A percentile compares a stretch with the other conserved stretches of the same genome.
Evolutionary conservation across 228 moss, liverwort and hornwort species (phyloP).

Genomic region (Sphagnum magellanicum): DNA sequence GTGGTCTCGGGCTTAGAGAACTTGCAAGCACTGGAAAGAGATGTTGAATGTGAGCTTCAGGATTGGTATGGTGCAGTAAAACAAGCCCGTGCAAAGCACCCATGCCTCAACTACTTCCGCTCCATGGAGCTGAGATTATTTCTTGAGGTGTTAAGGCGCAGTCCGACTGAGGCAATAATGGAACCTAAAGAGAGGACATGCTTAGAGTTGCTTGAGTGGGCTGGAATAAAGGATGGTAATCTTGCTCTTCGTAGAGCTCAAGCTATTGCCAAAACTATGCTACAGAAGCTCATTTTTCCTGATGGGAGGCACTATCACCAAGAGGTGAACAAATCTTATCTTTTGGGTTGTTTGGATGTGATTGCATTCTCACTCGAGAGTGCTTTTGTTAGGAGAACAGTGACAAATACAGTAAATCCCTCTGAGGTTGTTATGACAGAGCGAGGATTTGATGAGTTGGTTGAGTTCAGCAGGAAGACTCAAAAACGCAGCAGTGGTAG

Average conservation of each 20-base stretch:
- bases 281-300: background rate
- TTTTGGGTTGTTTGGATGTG: constrained; percentile 18
- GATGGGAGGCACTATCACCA: background rate
- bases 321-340: constrained; percentile 4
- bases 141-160: constrained; percentile 26
- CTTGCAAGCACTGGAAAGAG: constrained; percentile 19
- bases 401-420: background rate
- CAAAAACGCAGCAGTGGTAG: constrained; percentile 20
- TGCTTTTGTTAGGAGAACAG: constrained; percentile 9
- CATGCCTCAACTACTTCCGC: constrained; percentile 47
- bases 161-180: background rate
- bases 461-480: constrained; percentile 2
- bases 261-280: constrained; percentile 3
- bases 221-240: constrained; percentile 18
- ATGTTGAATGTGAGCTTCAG: constrained; percentile 23
- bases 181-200: constrained; percentile 19
- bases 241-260: constrained; percentile 10
- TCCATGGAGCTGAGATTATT: constrained; percentile 43
- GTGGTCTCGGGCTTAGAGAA: constrained; percentile 22
- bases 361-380: constrained; percentile 28
- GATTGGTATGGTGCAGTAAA: constrained; percentile 40
- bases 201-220: constrained; percentile 46
- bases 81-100: constrained; percentile 26
- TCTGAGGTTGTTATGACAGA: background rate
- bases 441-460: constrained; percentile 4